phyloP scores from a whole-genome alignment of 148 eudicot species.

The Hydrangea macrophylla region DNA sequence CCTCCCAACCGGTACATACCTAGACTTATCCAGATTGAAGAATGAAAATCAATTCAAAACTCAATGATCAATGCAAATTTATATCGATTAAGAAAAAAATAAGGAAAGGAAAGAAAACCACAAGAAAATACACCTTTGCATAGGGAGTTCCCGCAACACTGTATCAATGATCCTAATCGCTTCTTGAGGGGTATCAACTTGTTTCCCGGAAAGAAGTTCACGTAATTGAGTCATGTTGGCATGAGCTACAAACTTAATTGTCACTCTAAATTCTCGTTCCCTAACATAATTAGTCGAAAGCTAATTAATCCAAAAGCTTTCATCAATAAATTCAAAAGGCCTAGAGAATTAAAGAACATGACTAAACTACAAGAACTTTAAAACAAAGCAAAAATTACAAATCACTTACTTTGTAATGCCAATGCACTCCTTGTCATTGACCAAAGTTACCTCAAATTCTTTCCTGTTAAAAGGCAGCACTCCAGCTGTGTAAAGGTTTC shows the following conservation, averaged over 20 bases:
- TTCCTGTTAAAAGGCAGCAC: slow-evolving; percentile 51
- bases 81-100: neutral
- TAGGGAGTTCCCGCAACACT: slow-evolving; percentile 62
- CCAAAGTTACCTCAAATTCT: slow-evolving; percentile 42
- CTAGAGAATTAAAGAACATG: neutral
- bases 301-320: neutral
- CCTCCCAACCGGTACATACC: slow-evolving; percentile 61
- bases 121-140: slow-evolving; percentile 40
- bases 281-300: slow-evolving; percentile 20
- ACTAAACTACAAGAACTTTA: neutral
- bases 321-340: neutral
- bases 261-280: slow-evolving; percentile 50
- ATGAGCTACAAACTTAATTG: slow-evolving; percentile 57
- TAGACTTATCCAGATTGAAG: slow-evolving; percentile 20
- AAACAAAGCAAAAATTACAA: neutral
- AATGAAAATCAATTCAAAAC: neutral
- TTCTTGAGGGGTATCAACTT: slow-evolving; percentile 51
- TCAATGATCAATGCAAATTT: neutral
- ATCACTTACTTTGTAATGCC: slow-evolving; percentile 35
- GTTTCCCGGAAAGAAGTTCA: slow-evolving; percentile 63
- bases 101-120: neutral
- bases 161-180: slow-evolving; percentile 61
- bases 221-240: slow-evolving; percentile 51
- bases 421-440: slow-evolving; percentile 43
- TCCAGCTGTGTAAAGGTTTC: slow-evolving; percentile 58